phyloP scores from a whole-genome alignment of 2,329 filamentous ascomycete species.

The Fusarium nygamai region DNA sequence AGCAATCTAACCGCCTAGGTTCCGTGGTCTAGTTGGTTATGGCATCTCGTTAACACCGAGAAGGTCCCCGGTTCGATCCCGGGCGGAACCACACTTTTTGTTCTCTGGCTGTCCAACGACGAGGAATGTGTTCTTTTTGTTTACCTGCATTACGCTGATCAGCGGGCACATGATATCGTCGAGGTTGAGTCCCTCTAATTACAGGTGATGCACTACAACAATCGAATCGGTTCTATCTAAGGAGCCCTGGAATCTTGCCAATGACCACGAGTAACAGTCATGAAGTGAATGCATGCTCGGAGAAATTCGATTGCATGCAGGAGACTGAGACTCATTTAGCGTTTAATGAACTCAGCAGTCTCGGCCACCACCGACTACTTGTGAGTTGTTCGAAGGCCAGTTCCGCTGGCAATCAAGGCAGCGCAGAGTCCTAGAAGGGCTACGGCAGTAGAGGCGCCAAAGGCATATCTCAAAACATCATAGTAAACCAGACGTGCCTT shows the following conservation, averaged over 20 bases:
- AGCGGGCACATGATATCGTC: background rate
- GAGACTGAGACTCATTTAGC: background rate
- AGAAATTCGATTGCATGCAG: background rate
- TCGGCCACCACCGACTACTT: conserved; percentile 8
- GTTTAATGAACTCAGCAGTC: no score
- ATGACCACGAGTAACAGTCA: background rate
- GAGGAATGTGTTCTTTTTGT: background rate
- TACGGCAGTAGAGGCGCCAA: conserved; percentile 63
- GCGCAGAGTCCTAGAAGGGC: conserved; percentile 56
- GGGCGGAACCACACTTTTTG: conserved; percentile 7
- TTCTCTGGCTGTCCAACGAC: fast-evolving
- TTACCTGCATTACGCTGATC: background rate
- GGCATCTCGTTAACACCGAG: conserved; percentile 19
- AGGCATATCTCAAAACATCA: conserved; percentile 65
- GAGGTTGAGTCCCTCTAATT: background rate
- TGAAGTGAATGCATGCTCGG: background rate
- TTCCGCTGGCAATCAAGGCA: conserved; percentile 45
- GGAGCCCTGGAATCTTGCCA: background rate
- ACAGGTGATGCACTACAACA: background rate
- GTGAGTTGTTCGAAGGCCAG: conserved; percentile 44
- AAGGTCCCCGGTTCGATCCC: conserved; percentile 16
- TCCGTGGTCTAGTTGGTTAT: conserved; percentile 38
- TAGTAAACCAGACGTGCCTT: conserved; percentile 69
- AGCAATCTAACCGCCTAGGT: conserved; percentile 16
- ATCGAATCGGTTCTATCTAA: background rate